A percentile compares a stretch with the other conserved stretches of the same genome.
Evolutionary conservation across 495 filamentous ascomycete species (phyloP).

Genomic region (Hyaloscypha hepaticicola): DNA sequence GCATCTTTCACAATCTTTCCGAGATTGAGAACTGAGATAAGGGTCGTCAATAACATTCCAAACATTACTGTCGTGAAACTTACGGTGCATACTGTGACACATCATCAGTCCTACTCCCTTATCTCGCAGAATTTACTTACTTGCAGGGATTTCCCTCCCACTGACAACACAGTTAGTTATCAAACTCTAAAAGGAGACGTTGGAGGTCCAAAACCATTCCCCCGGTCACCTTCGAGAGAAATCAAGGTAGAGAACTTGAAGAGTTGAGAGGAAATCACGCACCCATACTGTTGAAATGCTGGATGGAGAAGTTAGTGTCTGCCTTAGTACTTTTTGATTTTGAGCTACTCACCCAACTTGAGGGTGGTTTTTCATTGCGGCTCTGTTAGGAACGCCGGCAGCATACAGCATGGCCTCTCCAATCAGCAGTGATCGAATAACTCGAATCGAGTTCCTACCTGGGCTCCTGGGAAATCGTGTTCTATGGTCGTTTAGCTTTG

Average conservation of each 20-base stretch:
- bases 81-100: slow-evolving; percentile 45
- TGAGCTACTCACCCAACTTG: slow-evolving; percentile 66
- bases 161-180: neutral
- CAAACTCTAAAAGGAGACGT: neutral
- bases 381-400: slow-evolving; percentile 79
- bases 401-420: slow-evolving; percentile 91
- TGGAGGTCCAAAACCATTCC: neutral
- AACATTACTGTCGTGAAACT: slow-evolving; percentile 28
- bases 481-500: slow-evolving; percentile 34
- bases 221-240: neutral
- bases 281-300: slow-evolving; percentile 75
- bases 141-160: slow-evolving; percentile 98
- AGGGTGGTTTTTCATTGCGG: slow-evolving; percentile 85
- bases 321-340: neutral
- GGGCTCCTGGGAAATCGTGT: slow-evolving; percentile 92
- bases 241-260: neutral
- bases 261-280: neutral
- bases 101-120: slow-evolving; percentile 6
- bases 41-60: slow-evolving; percentile 1
- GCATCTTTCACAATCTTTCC: slow-evolving; percentile 87
- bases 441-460: slow-evolving; percentile 51
- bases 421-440: slow-evolving; percentile 17
- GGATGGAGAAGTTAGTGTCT: neutral
- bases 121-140: slow-evolving; percentile 31
- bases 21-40: slow-evolving; percentile 69